Percentiles rank a stretch among this genome's conserved stretches.
These are phyloP conservation scores for Aspergillus incahuasiensis DNA, from an alignment of 495 filamentous ascomycete species.

Conservation along the genomic window DNA sequence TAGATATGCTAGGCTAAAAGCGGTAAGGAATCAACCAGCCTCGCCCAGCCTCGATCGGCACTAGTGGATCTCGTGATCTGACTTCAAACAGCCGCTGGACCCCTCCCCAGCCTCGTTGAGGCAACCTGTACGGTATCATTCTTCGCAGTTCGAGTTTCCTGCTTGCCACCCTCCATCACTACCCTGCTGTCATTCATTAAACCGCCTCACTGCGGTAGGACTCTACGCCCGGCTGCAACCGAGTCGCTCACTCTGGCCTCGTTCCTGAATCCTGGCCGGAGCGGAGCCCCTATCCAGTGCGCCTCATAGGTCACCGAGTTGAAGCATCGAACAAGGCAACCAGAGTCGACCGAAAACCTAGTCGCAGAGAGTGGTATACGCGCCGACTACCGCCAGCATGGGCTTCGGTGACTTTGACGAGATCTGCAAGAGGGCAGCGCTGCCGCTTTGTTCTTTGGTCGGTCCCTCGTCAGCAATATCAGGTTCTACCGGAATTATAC, in stretches of 20 bases:
- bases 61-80: slow-evolving; percentile 21
- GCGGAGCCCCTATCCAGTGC: slow-evolving; percentile 16
- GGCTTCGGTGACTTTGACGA: slow-evolving; percentile 83
- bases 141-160: neutral
- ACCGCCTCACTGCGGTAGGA: neutral
- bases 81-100: slow-evolving; percentile 1
- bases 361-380: neutral
- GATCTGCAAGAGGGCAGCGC: slow-evolving; percentile 78
- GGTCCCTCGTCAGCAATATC: slow-evolving; percentile 61
- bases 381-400: slow-evolving; percentile 44
- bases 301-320: neutral
- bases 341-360: neutral
- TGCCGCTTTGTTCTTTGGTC: slow-evolving; percentile 85
- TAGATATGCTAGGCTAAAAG: slow-evolving; percentile 11
- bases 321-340: neutral
- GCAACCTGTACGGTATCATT: neutral
- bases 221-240: neutral
- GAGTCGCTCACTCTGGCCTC: slow-evolving; percentile 13
- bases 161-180: neutral
- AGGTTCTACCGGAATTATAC: slow-evolving; percentile 71
- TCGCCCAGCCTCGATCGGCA: slow-evolving; percentile 9
- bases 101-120: slow-evolving; percentile 10
- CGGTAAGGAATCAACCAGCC: neutral
- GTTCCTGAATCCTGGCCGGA: slow-evolving; percentile 6
- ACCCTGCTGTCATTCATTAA: neutral